Conservation (phyloP, 2,329 filamentous ascomycete species). For the Aspergillus sp. region DNA sequence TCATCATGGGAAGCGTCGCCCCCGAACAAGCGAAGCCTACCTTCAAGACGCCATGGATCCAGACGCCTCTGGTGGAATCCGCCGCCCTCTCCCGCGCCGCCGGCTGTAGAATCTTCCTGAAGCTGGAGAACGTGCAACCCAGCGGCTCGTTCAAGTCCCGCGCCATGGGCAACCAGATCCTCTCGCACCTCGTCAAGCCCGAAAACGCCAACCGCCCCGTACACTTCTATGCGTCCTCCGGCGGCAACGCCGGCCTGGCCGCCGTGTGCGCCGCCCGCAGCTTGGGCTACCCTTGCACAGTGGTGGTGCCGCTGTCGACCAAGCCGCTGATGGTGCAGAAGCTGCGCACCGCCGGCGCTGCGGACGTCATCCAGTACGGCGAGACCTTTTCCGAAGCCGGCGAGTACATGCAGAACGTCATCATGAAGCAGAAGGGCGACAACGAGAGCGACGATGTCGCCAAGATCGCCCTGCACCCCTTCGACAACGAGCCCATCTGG, state of each 20-base stretch:
- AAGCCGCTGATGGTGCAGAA: conserved; percentile 69
- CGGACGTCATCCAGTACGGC: conserved; percentile 65
- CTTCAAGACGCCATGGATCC: conserved; percentile 58
- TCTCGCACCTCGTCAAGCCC: conserved; percentile 46
- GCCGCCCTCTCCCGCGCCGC: conserved; percentile 64
- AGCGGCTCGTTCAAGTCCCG: conserved; percentile 82
- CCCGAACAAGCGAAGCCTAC: conserved; percentile 21
- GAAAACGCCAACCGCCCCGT: conserved; percentile 41
- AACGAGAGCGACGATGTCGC: conserved; percentile 27
- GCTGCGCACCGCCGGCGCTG: conserved; percentile 64
- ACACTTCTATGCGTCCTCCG: conserved; percentile 78
- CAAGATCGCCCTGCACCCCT: conserved; percentile 44
- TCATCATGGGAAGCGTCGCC: conserved; percentile 35
- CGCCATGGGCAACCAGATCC: conserved; percentile 71
- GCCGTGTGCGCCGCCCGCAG: conserved; percentile 69
- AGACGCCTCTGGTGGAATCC: conserved; percentile 69
- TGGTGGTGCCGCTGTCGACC: conserved; percentile 68
- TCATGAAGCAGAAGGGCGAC: conserved; percentile 32
- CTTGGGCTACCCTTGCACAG: conserved; percentile 65
- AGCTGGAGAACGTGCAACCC: conserved; percentile 81
- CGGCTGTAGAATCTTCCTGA: conserved; percentile 79
- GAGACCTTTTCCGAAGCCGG: conserved; percentile 69
- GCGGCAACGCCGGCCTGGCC: conserved; percentile 81
- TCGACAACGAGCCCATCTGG: conserved; percentile 46
- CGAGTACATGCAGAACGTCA: conserved; percentile 57